These are phyloP conservation scores for Phialophora tarda DNA, from an alignment of 2,329 filamentous ascomycete genomes.

Conservation along the genomic window DNA sequence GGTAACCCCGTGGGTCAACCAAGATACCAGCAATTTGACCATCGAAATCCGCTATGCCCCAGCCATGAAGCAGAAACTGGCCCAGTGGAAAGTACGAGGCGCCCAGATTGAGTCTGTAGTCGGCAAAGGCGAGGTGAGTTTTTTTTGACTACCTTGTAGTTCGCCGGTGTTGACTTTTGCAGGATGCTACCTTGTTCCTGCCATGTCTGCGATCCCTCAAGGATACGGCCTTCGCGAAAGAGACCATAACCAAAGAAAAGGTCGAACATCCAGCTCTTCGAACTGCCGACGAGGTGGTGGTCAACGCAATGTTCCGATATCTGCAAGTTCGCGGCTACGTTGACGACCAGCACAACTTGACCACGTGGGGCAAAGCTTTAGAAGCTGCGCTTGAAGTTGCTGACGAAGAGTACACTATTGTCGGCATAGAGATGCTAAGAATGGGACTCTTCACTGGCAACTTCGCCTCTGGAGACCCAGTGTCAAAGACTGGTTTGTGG, in stretches of 20 bases:
- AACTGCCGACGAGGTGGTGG: constrained; percentile 72
- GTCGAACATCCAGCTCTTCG: constrained; percentile 45
- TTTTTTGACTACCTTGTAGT: not conserved
- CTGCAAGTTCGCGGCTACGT: constrained; percentile 87
- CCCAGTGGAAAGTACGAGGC: constrained; percentile 76
- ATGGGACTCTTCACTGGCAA: constrained; percentile 77
- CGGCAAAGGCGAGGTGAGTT: constrained; percentile 39
- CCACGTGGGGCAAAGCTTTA: constrained; percentile 81
- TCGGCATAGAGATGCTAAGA: constrained; percentile 84
- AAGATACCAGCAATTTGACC: constrained; percentile 66
- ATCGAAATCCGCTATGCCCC: constrained; percentile 66
- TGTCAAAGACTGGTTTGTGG: constrained; percentile 29
- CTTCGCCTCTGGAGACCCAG: constrained; percentile 56
- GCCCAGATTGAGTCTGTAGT: constrained; percentile 26
- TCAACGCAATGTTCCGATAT: constrained; percentile 86
- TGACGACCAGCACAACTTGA: constrained; percentile 76
- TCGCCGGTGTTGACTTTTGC: constrained; percentile 29
- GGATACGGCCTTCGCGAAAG: constrained; percentile 71
- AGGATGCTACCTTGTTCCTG: constrained; percentile 30
- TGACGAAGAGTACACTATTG: constrained; percentile 75
- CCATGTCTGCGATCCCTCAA: constrained; percentile 66
- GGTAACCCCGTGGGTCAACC: constrained; percentile 83
- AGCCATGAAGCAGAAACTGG: constrained; percentile 60
- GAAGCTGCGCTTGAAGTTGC: constrained; percentile 70
- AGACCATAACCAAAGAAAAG: constrained; percentile 61